Evolutionary conservation across 306 rosid genomes (phyloP), one percentile per base, ranked within the genome.

Genomic region (Cicer pinnatifidum): DNA sequence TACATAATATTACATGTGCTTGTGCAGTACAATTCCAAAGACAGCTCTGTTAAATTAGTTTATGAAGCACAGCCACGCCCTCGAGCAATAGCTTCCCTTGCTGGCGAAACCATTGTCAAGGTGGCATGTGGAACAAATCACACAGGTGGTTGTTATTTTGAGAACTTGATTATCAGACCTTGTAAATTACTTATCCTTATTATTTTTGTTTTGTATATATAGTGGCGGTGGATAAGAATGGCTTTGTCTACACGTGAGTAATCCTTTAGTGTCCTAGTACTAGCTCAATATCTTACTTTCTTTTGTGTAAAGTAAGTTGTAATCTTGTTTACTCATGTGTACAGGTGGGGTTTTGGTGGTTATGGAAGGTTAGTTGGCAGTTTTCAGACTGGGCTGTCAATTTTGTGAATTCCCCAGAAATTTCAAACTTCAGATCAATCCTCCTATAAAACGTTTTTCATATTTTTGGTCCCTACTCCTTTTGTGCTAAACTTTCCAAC

Each of bases 61-160:
- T 91, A 95, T 82, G 97, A 91, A 95, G 85, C 97, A 79, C 99
- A 95, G 81, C 97, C 99, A 60, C 96, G 96, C 11, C 97, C 99
- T 13, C 87, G 80, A 71, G 93, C 93, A 61, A 88, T 95, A 63
- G 91, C 93, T 77, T 51, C 92, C 59, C 97, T 95, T 62, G 56
- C 97, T 76, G 96, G 97, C 52, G 99, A 89, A 84, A 84, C 85
- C 52, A 85, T 91, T 48, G 88, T 90, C 73, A 95, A 95, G 83
- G 97, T 87, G 72, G 97, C 99, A 5, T 95, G 96, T 75, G 97
- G 97, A 80, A 74, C 97, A 54, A 91, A 95, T 83, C 99, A 95
- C 80, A 91, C 97, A 86, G 95, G 96, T 93, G 89, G 85, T 83
- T 73, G 61, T 63, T 71, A 16, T 54, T 41, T 17, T 44, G 41